Evolutionary conservation across 192 early-diverging fungal species (phyloP).

Genomic region (Coemansia sp.): DNA sequence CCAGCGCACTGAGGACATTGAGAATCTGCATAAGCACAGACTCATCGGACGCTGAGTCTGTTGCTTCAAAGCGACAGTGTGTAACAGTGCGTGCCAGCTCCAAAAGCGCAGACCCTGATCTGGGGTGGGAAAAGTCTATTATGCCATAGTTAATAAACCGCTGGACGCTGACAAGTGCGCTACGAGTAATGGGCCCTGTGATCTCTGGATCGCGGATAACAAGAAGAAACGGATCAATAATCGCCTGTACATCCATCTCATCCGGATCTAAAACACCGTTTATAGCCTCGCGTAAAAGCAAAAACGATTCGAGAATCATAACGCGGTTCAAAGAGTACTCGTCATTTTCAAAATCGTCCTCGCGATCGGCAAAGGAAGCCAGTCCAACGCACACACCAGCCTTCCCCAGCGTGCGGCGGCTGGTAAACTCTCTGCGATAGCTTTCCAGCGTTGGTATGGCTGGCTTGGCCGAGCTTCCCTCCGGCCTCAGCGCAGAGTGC

Average conservation of each 20-base stretch:
- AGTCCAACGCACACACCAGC: conserved; percentile 46
- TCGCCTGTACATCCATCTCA: conserved; percentile 63
- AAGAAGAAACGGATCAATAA: conserved; percentile 91
- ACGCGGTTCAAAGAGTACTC: conserved; percentile 35
- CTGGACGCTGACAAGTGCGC: conserved; percentile 86
- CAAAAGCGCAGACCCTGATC: conserved; percentile 36
- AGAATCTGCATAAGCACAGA: conserved; percentile 90
- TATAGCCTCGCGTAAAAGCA: conserved; percentile 44
- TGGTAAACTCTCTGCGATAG: conserved; percentile 35
- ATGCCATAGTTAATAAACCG: conserved; percentile 86
- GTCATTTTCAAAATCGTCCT: conserved; percentile 24
- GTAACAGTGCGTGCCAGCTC: conserved; percentile 75
- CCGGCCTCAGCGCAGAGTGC: neutral
- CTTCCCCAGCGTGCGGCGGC: conserved; percentile 43
- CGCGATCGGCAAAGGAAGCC: conserved; percentile 41
- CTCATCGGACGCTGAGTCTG: conserved; percentile 92
- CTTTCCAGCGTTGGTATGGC: conserved; percentile 11
- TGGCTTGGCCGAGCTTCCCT: neutral
- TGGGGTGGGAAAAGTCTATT: conserved; percentile 46
- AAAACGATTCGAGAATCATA: conserved; percentile 45
- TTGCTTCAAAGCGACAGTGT: conserved; percentile 95
- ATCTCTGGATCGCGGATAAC: conserved; percentile 92
- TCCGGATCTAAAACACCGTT: conserved; percentile 55
- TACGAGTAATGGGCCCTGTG: conserved; percentile 90
- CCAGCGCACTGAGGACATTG: conserved; percentile 71